phyloP scores from a whole-genome alignment of 257 asterid species.

The Euphrasia confusa region DNA sequence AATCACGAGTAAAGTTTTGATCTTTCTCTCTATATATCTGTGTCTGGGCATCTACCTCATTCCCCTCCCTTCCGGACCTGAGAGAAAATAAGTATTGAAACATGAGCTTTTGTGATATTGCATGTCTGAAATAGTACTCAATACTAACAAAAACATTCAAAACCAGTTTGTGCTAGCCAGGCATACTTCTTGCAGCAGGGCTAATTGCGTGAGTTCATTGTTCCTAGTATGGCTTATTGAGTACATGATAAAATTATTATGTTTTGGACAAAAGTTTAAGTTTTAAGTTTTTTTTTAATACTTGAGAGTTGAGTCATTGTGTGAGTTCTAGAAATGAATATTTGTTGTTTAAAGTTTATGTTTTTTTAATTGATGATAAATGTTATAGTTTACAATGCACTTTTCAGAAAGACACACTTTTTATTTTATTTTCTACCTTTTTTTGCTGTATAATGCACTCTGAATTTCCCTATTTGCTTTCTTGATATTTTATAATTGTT shows the following conservation, averaged over 20 bases:
- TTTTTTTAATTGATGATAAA: not conserved
- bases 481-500: not conserved
- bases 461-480: slow-evolving; percentile 11
- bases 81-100: not conserved
- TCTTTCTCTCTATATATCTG: not conserved
- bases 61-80: not conserved
- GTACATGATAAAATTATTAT: not conserved
- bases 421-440: not conserved
- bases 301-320: too few species aligned
- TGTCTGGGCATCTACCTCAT: not conserved
- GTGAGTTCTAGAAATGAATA: slow-evolving; percentile 3
- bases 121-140: not conserved
- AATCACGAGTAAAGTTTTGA: not conserved
- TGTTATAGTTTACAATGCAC: not conserved
- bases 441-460: slow-evolving; percentile 1
- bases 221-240: not conserved
- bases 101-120: not conserved
- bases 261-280: not conserved
- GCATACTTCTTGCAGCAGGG: not conserved
- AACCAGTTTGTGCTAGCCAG: not conserved
- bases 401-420: slow-evolving; percentile 9
- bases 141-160: not conserved
- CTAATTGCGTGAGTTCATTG: slow-evolving; percentile 4
- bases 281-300: not conserved
- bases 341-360: not conserved